phyloP scores from a whole-genome alignment of 169 alveolate genomes.

The Cryptosporidium felis region DNA sequence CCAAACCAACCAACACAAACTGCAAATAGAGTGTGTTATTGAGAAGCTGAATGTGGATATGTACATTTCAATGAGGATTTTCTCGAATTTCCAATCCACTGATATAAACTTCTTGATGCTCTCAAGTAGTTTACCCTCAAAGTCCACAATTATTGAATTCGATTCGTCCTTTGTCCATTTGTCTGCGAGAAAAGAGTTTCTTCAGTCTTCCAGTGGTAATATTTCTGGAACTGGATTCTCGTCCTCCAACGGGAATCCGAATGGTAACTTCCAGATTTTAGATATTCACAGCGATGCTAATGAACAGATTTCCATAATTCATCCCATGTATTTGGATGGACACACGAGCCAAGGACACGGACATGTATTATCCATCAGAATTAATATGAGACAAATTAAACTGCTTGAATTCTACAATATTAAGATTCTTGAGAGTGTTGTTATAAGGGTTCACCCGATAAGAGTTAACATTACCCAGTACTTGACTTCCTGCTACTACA shows the following conservation, averaged over 20 bases:
- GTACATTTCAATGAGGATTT: not conserved
- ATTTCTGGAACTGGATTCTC: too few relatives aligned
- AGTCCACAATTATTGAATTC: constrained; percentile 40
- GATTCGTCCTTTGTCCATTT: constrained; percentile 27
- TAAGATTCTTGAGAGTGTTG: constrained; percentile 39
- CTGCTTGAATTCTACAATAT: constrained; percentile 6
- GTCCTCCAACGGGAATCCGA: not conserved
- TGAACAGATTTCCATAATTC: constrained; percentile 32
- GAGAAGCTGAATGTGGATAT: constrained; percentile 37
- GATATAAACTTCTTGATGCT: constrained; percentile 38
- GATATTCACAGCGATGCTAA: too few relatives aligned
- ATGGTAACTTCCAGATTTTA: too few relatives aligned
- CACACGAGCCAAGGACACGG: constrained; percentile 57
- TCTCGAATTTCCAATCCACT: constrained; percentile 35
- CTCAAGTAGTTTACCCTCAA: not conserved
- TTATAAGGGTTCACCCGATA: constrained; percentile 54
- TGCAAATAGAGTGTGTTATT: constrained; percentile 32
- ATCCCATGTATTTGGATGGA: constrained; percentile 58
- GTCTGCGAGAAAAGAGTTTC: constrained; percentile 17
- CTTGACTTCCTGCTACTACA: constrained; percentile 27
- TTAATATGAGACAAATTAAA: constrained; percentile 25
- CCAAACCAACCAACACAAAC: not conserved
- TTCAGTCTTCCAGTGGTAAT: too few relatives aligned
- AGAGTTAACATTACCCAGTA: constrained; percentile 57
- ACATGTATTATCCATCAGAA: constrained; percentile 46